A percentile compares a stretch with the other conserved stretches of the same genome.
phyloP scores from a whole-genome alignment of 768 basidiomycete species.

The Auricularia auricula-judae region DNA sequence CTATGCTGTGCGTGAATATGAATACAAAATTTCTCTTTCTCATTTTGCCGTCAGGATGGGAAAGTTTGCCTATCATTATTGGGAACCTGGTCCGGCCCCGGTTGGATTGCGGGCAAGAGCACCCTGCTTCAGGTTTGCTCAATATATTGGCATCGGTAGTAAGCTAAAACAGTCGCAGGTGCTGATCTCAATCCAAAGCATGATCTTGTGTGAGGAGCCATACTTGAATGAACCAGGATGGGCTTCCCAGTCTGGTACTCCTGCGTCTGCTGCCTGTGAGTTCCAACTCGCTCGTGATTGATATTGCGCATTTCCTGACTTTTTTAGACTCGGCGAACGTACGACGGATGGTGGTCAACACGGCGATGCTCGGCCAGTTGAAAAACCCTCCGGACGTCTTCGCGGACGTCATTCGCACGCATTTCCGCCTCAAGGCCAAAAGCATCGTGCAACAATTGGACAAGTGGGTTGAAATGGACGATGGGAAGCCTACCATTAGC shows the following conservation, averaged over 20 bases:
- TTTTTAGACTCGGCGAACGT: slow-evolving; percentile 78
- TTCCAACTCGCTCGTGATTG: neutral
- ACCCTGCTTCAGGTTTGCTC: slow-evolving; percentile 68
- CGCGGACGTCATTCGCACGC: slow-evolving; percentile 76
- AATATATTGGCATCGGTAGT: slow-evolving; percentile 1
- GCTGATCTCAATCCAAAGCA: slow-evolving; percentile 88
- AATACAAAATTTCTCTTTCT: neutral
- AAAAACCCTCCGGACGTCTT: slow-evolving; percentile 79
- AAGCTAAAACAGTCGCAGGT: neutral
- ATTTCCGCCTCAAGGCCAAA: slow-evolving; percentile 77
- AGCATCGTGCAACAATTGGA: slow-evolving; percentile 65
- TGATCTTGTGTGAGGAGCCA: slow-evolving; percentile 92
- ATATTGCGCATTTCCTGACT: slow-evolving; percentile 3
- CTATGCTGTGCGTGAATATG: slow-evolving; percentile 54
- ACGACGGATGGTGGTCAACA: slow-evolving; percentile 82
- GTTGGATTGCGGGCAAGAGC: slow-evolving; percentile 85
- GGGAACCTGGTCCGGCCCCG: slow-evolving; percentile 89
- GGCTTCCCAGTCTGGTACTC: slow-evolving; percentile 61
- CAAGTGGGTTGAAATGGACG: slow-evolving; percentile 66
- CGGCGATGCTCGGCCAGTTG: slow-evolving; percentile 85
- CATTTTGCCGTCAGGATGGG: slow-evolving; percentile 46
- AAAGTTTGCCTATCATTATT: slow-evolving; percentile 90
- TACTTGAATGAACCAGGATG: slow-evolving; percentile 91
- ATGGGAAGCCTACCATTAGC: slow-evolving; percentile 44
- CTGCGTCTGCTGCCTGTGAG: slow-evolving; percentile 69